Conservation (phyloP, 495 filamentous ascomycete genomes). For the Penicillium riverlandense region DNA sequence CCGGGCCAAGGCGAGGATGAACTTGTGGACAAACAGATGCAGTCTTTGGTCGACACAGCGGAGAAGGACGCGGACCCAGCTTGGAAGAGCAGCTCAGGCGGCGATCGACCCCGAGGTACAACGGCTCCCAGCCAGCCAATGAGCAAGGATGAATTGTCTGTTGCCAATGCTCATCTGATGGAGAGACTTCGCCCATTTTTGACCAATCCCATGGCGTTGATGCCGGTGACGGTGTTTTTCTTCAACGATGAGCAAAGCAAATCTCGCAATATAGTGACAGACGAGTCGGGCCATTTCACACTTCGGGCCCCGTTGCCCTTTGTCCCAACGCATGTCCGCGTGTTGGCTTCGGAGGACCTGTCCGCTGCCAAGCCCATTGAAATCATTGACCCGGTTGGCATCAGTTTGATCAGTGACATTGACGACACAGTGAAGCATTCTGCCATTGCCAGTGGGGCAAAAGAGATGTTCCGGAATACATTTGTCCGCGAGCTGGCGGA, state of each 20-base stretch:
- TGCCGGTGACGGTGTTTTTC: constrained; percentile 84
- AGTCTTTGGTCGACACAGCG: constrained; percentile 62
- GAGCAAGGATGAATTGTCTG: constrained; percentile 63
- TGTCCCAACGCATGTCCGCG: constrained; percentile 78
- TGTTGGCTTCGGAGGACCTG: constrained; percentile 79
- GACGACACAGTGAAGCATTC: constrained; percentile 98
- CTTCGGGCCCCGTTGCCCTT: constrained; percentile 76
- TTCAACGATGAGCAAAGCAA: constrained; percentile 74
- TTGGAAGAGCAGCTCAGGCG: constrained; percentile 35
- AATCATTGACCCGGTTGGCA: constrained; percentile 69
- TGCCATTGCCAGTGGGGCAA: constrained; percentile 74
- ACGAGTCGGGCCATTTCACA: constrained; percentile 81
- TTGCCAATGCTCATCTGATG: constrained; percentile 82
- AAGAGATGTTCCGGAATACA: constrained; percentile 92
- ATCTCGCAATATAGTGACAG: constrained; percentile 70
- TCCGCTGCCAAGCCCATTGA: constrained; percentile 69
- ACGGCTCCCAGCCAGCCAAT: constrained; percentile 41
- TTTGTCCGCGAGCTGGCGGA: constrained; percentile 82
- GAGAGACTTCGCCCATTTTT: constrained; percentile 82
- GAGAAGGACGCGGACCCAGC: constrained; percentile 64
- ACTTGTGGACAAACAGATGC: constrained; percentile 61
- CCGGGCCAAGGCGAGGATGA: constrained; percentile 43
- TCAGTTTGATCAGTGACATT: constrained; percentile 95
- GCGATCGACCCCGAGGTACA: constrained; percentile 5
- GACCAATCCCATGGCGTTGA: constrained; percentile 64